Conservation (phyloP, 805 yeast genomes). For the Metschnikowia bowlesiae region DNA sequence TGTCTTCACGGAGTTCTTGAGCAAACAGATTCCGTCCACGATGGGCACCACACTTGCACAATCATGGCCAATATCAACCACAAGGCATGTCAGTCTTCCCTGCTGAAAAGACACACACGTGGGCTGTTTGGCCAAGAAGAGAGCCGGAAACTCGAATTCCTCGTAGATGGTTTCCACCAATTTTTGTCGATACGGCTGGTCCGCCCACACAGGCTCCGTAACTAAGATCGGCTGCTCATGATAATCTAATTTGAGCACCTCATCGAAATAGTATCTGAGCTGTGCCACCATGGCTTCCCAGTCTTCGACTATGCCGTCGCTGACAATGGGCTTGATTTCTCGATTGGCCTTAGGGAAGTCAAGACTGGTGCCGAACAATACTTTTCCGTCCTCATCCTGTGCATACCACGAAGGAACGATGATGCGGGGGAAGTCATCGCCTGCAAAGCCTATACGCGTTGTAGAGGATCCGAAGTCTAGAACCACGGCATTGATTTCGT, state of each 20-base stretch:
- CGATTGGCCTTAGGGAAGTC: slow-evolving; percentile 47
- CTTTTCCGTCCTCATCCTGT: slow-evolving; percentile 17
- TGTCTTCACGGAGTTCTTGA: slow-evolving; percentile 66
- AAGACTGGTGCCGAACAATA: slow-evolving; percentile 40
- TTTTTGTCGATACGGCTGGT: slow-evolving; percentile 58
- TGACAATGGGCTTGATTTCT: slow-evolving; percentile 54
- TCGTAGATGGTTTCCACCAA: slow-evolving; percentile 73
- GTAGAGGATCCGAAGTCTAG: slow-evolving; percentile 84
- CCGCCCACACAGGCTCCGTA: slow-evolving; percentile 87
- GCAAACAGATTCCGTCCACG: slow-evolving; percentile 72
- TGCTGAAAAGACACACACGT: slow-evolving; percentile 84
- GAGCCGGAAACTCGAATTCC: slow-evolving; percentile 67
- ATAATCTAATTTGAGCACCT: slow-evolving; percentile 48
- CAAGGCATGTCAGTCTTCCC: slow-evolving; percentile 81
- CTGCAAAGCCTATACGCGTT: slow-evolving; percentile 88
- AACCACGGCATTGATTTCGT: slow-evolving; percentile 88
- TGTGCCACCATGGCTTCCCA: slow-evolving; percentile 85
- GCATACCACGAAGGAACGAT: slow-evolving; percentile 67
- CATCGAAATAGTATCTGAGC: slow-evolving; percentile 57
- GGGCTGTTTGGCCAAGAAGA: slow-evolving; percentile 77
- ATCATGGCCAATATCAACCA: slow-evolving; percentile 84
- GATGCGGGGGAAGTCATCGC: slow-evolving; percentile 80
- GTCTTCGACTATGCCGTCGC: slow-evolving; percentile 62
- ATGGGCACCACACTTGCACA: slow-evolving; percentile 74
- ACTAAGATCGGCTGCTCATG: slow-evolving; percentile 70